Evolutionary conservation across 257 asterid genomes (phyloP), one percentile per base, ranked within the genome.

Genomic region (Jacaranda mimosifolia): DNA sequence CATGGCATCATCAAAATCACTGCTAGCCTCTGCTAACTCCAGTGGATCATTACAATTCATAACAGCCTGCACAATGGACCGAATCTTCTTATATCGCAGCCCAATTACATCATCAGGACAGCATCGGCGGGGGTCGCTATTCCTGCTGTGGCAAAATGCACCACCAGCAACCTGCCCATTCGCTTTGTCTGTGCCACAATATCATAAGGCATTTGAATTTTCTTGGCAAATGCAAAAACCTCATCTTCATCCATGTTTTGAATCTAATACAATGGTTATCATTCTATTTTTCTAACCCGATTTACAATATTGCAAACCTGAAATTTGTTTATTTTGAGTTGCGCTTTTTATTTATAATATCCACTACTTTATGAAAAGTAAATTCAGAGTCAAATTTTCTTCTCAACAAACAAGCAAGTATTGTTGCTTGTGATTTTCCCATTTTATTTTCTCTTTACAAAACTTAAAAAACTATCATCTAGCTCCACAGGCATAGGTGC

Each of bases 81-180:
- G 74, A 4, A 87, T 86, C 82, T 71, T 85, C 84, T 76, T 88
- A 32, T 79, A 88, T 91, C 97, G 71, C 96, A 91, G 0, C 98
- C 96, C 83, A 93, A 69, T 60, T 91, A 97, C 97, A 91, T 90
- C 98, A 91, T 85, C 72, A 94, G 53, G 0, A 97, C 98, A 0
- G 97, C 98, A 63, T 91, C 98, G 0, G 98, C 97, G 19, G 98
- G 97, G 3, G 98, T 91, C 0, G 57, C 79, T 1, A 93, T 86
- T n/a, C 98, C 98, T 39, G 97, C 98, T 2, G 97, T 87, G 0
- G 97, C 96, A 5, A 94, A 94, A 84, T 91, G 96, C 67, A 91
- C 97, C 57, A 91, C 98, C 18, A 97, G 97, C 56, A 94, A 85
- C 89, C 97, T 82, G 18, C 94, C 94, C 91, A 91, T 87, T 73